These are phyloP conservation scores for Pochonia chlamydosporia DNA, from an alignment of 2,329 filamentous ascomycete species.

Conservation along the genomic window DNA sequence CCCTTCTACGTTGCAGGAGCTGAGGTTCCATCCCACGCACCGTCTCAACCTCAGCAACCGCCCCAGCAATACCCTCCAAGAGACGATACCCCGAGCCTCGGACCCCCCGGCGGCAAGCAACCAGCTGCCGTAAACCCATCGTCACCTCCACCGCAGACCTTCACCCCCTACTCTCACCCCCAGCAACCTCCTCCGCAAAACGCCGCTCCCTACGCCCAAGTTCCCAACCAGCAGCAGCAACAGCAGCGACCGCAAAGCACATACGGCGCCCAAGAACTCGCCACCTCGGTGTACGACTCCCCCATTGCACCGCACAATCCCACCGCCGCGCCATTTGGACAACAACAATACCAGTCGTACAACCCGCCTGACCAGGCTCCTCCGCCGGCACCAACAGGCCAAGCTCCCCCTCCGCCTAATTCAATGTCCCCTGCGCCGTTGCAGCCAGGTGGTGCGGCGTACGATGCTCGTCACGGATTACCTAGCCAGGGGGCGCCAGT, in stretches of 20 bases:
- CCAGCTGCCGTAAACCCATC: constrained; percentile 35
- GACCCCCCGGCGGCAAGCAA: constrained; percentile 1
- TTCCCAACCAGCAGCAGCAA: constrained; percentile 20
- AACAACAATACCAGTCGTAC: constrained; percentile 37
- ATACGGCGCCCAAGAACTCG: constrained; percentile 70
- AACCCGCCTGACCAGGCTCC: constrained; percentile 30
- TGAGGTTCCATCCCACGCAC: constrained; percentile 40
- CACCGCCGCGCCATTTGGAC: constrained; percentile 20
- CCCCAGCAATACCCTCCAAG: constrained; percentile 41
- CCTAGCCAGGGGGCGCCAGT: constrained; percentile 35
- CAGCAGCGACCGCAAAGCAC: constrained; percentile 59
- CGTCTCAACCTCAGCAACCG: constrained; percentile 24
- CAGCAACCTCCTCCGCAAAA: constrained; percentile 19
- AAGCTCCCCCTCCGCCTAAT: constrained; percentile 21
- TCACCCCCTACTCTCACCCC: constrained; percentile 39
- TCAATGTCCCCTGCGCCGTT: constrained; percentile 36
- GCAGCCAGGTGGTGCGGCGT: constrained; percentile 38
- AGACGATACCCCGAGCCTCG: constrained; percentile 44
- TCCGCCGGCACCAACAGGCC: constrained; percentile 35
- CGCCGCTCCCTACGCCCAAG: constrained; percentile 36
- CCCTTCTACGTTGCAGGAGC: constrained; percentile 62
- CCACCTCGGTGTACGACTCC: constrained; percentile 72
- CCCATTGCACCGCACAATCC: constrained; percentile 54
- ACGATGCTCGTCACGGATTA: constrained; percentile 44
- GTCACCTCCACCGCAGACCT: constrained; percentile 41